Evolutionary conservation across 345 rosid genomes (phyloP).

Genomic region (Syzygium aromaticum): DNA sequence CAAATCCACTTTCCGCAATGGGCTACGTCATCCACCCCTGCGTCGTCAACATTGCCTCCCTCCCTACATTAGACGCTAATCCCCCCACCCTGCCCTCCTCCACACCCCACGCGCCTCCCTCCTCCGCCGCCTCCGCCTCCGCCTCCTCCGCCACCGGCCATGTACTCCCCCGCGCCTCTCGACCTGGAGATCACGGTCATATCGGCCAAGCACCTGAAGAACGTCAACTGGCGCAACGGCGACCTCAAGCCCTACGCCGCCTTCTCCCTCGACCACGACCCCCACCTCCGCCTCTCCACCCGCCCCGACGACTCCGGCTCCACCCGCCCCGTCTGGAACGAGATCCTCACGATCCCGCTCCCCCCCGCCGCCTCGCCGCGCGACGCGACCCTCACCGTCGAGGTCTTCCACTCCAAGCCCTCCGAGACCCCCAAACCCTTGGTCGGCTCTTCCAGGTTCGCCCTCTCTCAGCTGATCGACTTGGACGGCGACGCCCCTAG

Average conservation of each 20-base stretch:
- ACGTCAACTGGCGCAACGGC: conserved; percentile 50
- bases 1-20: background rate
- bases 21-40: background rate
- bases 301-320: conserved; percentile 18
- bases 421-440: conserved; percentile 47
- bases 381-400: conserved; percentile 28
- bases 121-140: background rate
- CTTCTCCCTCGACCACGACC: conserved; percentile 45
- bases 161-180: conserved; percentile 20
- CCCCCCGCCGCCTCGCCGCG: background rate
- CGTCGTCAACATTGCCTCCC: background rate
- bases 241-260: conserved; percentile 40
- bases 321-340: conserved; percentile 20
- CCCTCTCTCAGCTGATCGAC: conserved; percentile 17
- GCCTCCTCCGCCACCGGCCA: conserved; percentile 6
- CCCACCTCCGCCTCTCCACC: conserved; percentile 33
- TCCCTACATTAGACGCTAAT: background rate
- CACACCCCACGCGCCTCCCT: background rate
- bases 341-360: conserved; percentile 10
- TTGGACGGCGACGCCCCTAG: conserved; percentile 5
- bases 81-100: background rate
- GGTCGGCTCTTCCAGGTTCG: conserved; percentile 35
- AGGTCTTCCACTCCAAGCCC: conserved; percentile 50
- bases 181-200: conserved; percentile 43
- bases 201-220: conserved; percentile 55